A percentile compares a stretch with the other conserved stretches of the same genome.
These are phyloP conservation scores for Lentinula detonsa DNA, from an alignment of 768 basidiomycete species.

Conservation along the genomic window DNA sequence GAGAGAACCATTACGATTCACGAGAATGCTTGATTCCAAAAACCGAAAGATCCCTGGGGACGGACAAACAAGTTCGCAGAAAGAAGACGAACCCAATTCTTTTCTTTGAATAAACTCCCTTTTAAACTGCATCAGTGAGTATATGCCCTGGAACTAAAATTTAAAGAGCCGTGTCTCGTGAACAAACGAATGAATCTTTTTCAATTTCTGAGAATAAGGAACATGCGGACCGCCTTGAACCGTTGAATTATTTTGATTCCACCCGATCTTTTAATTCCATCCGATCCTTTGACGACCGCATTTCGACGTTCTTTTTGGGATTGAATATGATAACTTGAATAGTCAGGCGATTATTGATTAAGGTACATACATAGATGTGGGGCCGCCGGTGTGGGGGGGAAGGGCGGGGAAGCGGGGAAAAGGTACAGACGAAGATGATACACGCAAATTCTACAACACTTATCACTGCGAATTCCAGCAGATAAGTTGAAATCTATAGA, in stretches of 20 bases:
- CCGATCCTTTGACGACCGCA: too few relatives aligned
- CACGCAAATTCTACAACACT: too few relatives aligned
- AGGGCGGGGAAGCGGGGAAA: too few relatives aligned
- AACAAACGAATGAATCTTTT: not conserved
- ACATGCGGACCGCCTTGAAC: not conserved
- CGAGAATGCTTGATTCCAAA: not conserved
- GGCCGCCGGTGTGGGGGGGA: too few relatives aligned
- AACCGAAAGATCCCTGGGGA: not conserved
- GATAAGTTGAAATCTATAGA: not conserved
- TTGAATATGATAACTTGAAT: too few relatives aligned
- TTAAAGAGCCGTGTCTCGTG: not conserved
- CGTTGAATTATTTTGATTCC: not conserved
- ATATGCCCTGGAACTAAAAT: not conserved
- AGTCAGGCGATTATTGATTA: too few relatives aligned
- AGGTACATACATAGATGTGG: too few relatives aligned
- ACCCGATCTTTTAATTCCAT: not conserved
- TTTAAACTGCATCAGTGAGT: not conserved
- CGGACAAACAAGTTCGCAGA: not conserved
- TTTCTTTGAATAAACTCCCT: not conserved
- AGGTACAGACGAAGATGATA: too few relatives aligned
- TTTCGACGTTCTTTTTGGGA: too few relatives aligned
- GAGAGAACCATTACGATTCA: slow-evolving; percentile 24
- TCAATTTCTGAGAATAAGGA: not conserved
- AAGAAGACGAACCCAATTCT: not conserved
- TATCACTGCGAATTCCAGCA: not conserved